phyloP scores from a whole-genome alignment of 1,139 yeast species.

The Eremothecium gossypii region DNA sequence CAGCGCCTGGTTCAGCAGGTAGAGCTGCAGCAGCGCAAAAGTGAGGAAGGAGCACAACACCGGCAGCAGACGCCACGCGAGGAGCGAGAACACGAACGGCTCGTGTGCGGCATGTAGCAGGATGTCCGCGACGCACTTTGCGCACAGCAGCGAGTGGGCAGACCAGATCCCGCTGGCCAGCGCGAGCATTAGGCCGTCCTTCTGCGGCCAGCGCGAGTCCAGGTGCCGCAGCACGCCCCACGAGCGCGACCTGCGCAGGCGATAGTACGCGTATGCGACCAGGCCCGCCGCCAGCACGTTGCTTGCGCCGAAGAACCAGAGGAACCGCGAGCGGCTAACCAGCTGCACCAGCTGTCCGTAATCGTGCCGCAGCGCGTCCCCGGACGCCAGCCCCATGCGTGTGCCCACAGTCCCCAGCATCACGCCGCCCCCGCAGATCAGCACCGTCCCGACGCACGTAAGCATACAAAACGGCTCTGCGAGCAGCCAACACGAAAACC shows the following conservation, averaged over 20 bases:
- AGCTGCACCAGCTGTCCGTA: conserved; percentile 38
- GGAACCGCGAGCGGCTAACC: conserved; percentile 34
- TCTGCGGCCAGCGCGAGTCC: neutral
- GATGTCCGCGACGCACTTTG: conserved; percentile 74
- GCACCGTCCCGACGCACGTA: conserved; percentile 54
- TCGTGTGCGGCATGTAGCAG: conserved; percentile 37
- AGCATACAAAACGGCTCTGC: conserved; percentile 56
- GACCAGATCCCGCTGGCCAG: conserved; percentile 62
- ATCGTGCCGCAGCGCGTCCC: conserved; percentile 41
- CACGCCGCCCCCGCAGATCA: conserved; percentile 68
- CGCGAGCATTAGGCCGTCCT: conserved; percentile 8
- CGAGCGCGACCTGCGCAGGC: neutral
- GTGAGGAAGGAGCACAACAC: conserved; percentile 47
- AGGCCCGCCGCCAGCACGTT: conserved; percentile 26
- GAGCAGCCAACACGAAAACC: conserved; percentile 61
- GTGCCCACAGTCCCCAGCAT: conserved; percentile 68
- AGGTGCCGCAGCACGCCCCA: neutral
- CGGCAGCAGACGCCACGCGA: conserved; percentile 18
- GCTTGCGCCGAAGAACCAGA: conserved; percentile 37
- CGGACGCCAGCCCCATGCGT: conserved; percentile 3
- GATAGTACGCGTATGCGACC: conserved; percentile 20
- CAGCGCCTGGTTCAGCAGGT: conserved; percentile 66
- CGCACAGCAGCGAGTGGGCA: conserved; percentile 77
- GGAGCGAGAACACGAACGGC: conserved; percentile 8
- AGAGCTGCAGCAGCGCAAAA: conserved; percentile 67